Conservation (phyloP, 2,329 filamentous ascomycete genomes). For the Drechmeria coniospora region DNA sequence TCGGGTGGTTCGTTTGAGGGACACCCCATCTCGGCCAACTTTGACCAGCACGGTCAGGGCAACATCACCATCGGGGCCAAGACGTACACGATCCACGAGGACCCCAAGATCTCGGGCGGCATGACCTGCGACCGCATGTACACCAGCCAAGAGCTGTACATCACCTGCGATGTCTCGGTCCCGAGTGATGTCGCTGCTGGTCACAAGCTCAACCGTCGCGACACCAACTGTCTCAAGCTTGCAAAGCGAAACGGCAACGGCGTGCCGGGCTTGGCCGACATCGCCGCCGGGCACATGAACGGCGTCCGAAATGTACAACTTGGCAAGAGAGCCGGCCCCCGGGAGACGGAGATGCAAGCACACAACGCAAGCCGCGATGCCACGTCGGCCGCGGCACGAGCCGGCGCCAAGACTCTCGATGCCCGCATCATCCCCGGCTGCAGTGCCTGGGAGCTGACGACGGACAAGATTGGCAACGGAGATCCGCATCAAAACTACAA, state of each 20-base stretch:
- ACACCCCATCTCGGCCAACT: neutral
- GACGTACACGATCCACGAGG: neutral
- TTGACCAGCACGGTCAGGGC: neutral
- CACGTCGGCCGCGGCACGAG: no score
- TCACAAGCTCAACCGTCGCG: neutral
- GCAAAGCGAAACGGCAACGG: neutral
- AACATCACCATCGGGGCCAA: neutral
- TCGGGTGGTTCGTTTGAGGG: neutral
- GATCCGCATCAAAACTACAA: neutral
- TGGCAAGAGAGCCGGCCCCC: no score
- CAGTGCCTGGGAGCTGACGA: neutral
- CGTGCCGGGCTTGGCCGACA: neutral
- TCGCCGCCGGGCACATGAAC: no score
- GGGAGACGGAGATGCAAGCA: no score
- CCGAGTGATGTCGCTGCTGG: neutral
- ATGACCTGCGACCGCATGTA: neutral
- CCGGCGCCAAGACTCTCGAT: no score
- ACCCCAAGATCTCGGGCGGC: neutral
- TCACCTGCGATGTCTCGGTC: neutral
- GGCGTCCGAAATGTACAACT: no score
- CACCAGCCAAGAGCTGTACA: neutral
- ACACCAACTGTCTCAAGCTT: neutral
- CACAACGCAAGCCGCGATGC: no score
- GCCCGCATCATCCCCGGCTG: no score
- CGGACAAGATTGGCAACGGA: neutral